Evolutionary conservation across 805 yeast species (phyloP), one percentile per base, ranked within the genome.

Genomic region (Scheffersomyces lignosus): DNA sequence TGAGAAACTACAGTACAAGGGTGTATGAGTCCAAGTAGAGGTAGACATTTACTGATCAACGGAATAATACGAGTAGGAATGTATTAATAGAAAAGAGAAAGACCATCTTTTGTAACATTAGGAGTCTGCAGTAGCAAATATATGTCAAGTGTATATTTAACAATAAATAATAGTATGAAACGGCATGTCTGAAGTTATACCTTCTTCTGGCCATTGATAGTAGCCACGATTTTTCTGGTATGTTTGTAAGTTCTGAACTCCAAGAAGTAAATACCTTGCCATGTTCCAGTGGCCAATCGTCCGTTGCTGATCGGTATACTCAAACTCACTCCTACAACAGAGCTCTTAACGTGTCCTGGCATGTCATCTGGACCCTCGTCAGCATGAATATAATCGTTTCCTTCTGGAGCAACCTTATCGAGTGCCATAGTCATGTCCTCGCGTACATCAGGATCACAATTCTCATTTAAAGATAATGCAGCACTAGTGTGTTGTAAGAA

Each of bases 281-380:
- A 87, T 0, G 93, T 86, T 1, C 95, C 95, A 0, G 81, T 70
- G 1, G 81, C 82, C 37, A 86, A 62, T 23, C 67, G 56, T 1
- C 95, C 95, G 49, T 84, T 75, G 15, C 71, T 55, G 33, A 86
- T 84, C 2, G 95, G 95, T 29, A 86, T 77, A 3, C 77, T 67
- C 18, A 86, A 62, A 3, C 78, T 70, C 5, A 78, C 82, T 14
- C 95, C 93, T 14, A 50, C 43, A 13, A 49, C 37, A 4, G 44
- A 24, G 14, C 84, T 71, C 53, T 84, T 81, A 34, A 81, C 80
- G 57, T 86, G 95, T 0, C 90, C 85, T 2, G 91, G 87, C 89
- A 85, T 82, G 55, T 86, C 95, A 54, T 87, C 95, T 3, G 85
- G 73, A 1, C 87, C 95, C 58, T 86, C 95, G 37, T 83, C 91